Percentiles rank a stretch among this genome's conserved stretches.
Evolutionary conservation across 2,329 filamentous ascomycete genomes (phyloP).

Genomic region (Aphanocladium album): DNA sequence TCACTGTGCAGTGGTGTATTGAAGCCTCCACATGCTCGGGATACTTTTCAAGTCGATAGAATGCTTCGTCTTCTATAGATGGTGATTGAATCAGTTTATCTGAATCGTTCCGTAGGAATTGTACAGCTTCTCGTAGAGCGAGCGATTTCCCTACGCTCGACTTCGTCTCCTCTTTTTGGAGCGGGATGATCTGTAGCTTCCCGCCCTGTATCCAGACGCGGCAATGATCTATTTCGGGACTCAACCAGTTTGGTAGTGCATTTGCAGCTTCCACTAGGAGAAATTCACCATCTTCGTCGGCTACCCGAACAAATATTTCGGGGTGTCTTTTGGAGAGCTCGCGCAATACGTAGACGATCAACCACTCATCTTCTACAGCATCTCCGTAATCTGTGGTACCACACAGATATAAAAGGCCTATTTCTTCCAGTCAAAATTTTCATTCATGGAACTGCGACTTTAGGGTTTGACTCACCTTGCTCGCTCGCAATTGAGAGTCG

Average conservation of each 20-base stretch:
- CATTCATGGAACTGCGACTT: background rate
- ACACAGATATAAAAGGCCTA: conserved; percentile 58
- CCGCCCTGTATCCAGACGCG: conserved; percentile 84
- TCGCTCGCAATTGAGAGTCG: conserved; percentile 59
- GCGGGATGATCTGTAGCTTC: conserved; percentile 67
- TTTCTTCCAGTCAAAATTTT: conserved; percentile 6
- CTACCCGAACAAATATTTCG: conserved; percentile 74
- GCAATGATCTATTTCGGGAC: conserved; percentile 81
- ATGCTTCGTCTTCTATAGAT: conserved; percentile 80
- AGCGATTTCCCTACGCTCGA: conserved; percentile 40
- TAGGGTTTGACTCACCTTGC: conserved; percentile 40
- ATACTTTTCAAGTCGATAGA: conserved; percentile 82
- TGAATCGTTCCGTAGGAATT: conserved; percentile 52
- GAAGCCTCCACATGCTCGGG: conserved; percentile 69
- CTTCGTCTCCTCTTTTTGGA: conserved; percentile 31
- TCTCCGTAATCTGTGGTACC: conserved; percentile 87
- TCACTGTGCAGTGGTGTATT: conserved; percentile 69
- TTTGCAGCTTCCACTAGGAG: conserved; percentile 90
- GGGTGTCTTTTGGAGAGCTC: conserved; percentile 70
- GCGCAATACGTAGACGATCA: conserved; percentile 83
- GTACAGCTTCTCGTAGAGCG: conserved; percentile 58
- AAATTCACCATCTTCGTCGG: conserved; percentile 91
- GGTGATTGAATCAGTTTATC: conserved; percentile 63
- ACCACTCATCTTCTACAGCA: conserved; percentile 95
- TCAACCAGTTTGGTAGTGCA: conserved; percentile 82